Conservation (phyloP, 2,329 filamentous ascomycete genomes). For the Epichloe aotearoae region DNA sequence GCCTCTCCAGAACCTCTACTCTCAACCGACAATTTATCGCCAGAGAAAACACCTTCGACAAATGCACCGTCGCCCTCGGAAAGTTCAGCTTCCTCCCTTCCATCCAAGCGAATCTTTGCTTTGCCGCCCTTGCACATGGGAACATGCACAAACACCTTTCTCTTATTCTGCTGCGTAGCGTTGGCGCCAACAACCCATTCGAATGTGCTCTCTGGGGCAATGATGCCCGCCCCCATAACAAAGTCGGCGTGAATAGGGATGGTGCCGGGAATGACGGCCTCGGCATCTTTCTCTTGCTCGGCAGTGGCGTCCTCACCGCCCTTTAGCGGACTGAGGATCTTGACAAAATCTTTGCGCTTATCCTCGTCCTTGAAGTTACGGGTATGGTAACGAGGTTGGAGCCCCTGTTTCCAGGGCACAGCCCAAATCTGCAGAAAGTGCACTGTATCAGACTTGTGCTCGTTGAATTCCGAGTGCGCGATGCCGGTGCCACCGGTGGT, state of each 20-base stretch:
- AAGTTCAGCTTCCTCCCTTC: constrained; percentile 49
- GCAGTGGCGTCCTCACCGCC: constrained; percentile 48
- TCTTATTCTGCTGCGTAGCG: constrained; percentile 35
- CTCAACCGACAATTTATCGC: constrained; percentile 51
- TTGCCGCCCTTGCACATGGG: constrained; percentile 68
- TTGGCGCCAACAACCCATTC: constrained; percentile 58
- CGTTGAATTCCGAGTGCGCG: constrained; percentile 72
- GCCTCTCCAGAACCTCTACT: constrained; percentile 56
- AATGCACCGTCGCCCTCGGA: constrained; percentile 74
- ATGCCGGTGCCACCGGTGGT: constrained; percentile 76
- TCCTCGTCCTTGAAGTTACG: constrained; percentile 56
- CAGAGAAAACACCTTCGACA: constrained; percentile 49
- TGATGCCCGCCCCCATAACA: constrained; percentile 66
- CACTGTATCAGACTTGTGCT: constrained; percentile 55
- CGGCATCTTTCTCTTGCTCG: constrained; percentile 50
- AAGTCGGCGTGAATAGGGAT: constrained; percentile 80
- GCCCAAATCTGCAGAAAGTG: constrained; percentile 90
- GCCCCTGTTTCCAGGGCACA: constrained; percentile 58
- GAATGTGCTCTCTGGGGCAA: constrained; percentile 51
- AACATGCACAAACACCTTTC: constrained; percentile 70
- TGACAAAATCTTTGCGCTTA: constrained; percentile 58
- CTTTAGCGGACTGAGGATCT: constrained; percentile 63
- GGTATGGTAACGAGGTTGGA: constrained; percentile 67
- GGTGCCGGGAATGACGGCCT: constrained; percentile 47
- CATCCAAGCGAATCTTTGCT: constrained; percentile 56